Base-by-base conservation (phyloP, 2,329 filamentous ascomycete species). In the Cryphonectria radicalis region DNA sequence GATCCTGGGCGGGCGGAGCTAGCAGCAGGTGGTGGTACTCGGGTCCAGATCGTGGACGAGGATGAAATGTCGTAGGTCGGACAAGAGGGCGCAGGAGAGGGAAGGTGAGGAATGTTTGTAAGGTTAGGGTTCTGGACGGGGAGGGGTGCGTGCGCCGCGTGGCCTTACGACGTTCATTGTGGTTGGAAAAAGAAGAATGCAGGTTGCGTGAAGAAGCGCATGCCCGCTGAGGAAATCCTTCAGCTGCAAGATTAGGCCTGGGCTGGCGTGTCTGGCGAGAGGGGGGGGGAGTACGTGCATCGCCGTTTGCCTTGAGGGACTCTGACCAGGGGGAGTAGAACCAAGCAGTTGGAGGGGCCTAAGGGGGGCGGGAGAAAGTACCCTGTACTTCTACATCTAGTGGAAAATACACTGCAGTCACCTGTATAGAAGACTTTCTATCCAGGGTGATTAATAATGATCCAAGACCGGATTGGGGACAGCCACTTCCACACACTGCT, bases 111-210 rank as follows among this genome's bases (percentile, higher is more conserved):
- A 19, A 19, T 55, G 46, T 11, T 66, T 28, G 46, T 22, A 22
- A 40, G 46, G 46, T n/a, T 53, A 32, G 22, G 19, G 22, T 46
- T 19, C 4, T 32, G 42, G 25, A 32, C 13, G 46, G 11, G 17
- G 22, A 65, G 19, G 13, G 46, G 28, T 28, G 32, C 35, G 8
- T n/a, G 46, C 46, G 64, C 64, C 64, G 64, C 64, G 64, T 66
- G 64, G 43, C 64, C 64, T 55, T 37, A 57, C 46, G 32, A 8
- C 22, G 32, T 25, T 65, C 42, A 65, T 65, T 46, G 42, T 53
- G 3, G 63, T 65, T n/a, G 32, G 22, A n/a, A 14, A 60, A 62
- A 40, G 35, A 35, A 62, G 59, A 40, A n/a, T n/a, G 10, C 22
- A n/a, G 46, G 46, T 50, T 62, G 35, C 35, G 17, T 35, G 22